Conservation (phyloP, 2,329 filamentous ascomycete species). For the Diaporthe nobilis region DNA sequence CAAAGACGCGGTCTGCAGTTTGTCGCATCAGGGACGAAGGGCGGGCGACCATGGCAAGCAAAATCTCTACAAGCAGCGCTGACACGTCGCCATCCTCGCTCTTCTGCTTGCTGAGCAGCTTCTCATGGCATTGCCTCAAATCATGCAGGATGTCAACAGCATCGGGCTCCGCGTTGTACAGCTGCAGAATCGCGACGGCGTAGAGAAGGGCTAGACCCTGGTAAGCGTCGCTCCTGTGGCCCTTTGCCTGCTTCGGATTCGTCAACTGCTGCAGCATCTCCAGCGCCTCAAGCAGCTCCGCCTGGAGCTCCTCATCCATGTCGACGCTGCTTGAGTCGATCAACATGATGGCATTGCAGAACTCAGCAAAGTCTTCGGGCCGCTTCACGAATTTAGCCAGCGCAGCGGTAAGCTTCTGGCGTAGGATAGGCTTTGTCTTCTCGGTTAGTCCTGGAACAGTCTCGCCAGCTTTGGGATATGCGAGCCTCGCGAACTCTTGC, state of each 20-base stretch:
- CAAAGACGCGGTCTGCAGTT: conserved; percentile 89
- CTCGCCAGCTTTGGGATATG: conserved; percentile 65
- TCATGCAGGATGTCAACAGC: conserved; percentile 87
- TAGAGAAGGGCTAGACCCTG: conserved; percentile 85
- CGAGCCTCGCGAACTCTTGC: conserved; percentile 67
- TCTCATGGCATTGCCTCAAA: conserved; percentile 81
- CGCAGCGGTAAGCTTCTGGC: conserved; percentile 69
- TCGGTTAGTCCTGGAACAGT: conserved; percentile 62
- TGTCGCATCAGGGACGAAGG: conserved; percentile 88
- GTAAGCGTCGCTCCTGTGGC: conserved; percentile 57
- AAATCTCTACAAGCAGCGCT: conserved; percentile 85
- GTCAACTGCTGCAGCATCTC: conserved; percentile 67
- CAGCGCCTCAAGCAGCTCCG: conserved; percentile 66
- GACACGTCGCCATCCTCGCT: conserved; percentile 72
- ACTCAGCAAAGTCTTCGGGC: conserved; percentile 65
- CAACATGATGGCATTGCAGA: conserved; percentile 68
- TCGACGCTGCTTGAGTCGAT: conserved; percentile 64
- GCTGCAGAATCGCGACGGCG: conserved; percentile 85
- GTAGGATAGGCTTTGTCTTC: conserved; percentile 68
- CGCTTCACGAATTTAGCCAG: conserved; percentile 71
- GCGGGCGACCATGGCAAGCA: conserved; percentile 90
- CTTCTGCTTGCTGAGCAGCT: conserved; percentile 70
- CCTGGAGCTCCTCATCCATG: conserved; percentile 69
- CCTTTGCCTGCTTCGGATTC: conserved; percentile 54
- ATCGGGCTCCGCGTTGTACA: conserved; percentile 92